phyloP scores from a whole-genome alignment of 2,329 filamentous ascomycete species.

The Penicillium palitans region DNA sequence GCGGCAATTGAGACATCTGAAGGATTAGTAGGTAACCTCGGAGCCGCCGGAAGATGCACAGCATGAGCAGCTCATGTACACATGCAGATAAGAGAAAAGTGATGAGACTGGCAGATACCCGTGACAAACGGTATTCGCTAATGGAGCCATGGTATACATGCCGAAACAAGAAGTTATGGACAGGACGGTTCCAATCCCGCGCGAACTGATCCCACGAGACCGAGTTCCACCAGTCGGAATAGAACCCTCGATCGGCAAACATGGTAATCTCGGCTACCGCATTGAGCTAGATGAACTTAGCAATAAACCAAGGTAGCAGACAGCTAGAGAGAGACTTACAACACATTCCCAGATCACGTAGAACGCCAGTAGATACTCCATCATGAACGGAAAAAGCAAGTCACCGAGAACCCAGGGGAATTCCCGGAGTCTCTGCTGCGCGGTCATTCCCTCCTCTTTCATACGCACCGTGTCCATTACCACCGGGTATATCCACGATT shows the following conservation, averaged over 20 bases:
- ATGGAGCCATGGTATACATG: slow-evolving; percentile 80
- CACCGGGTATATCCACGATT: slow-evolving; percentile 75
- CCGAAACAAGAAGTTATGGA: slow-evolving; percentile 73
- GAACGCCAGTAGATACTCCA: slow-evolving; percentile 75
- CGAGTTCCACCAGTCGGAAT: slow-evolving; percentile 53
- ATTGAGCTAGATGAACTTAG: slow-evolving; percentile 53
- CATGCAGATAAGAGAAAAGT: slow-evolving; percentile 72
- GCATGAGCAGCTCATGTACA: slow-evolving; percentile 76
- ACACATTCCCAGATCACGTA: slow-evolving; percentile 79
- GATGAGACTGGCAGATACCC: slow-evolving; percentile 70
- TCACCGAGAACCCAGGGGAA: slow-evolving; percentile 77
- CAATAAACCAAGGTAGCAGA: background rate
- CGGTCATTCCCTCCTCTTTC: slow-evolving; percentile 58
- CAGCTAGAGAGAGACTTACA: slow-evolving; percentile 9
- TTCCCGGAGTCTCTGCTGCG: slow-evolving; percentile 61
- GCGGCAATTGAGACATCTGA: slow-evolving; percentile 72
- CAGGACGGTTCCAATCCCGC: slow-evolving; percentile 77
- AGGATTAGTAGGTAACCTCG: slow-evolving; percentile 45
- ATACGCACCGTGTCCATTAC: slow-evolving; percentile 68
- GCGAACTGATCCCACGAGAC: slow-evolving; percentile 66
- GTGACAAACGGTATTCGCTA: slow-evolving; percentile 68
- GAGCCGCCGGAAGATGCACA: slow-evolving; percentile 64
- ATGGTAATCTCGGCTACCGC: slow-evolving; percentile 72
- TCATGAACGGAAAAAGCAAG: slow-evolving; percentile 74
- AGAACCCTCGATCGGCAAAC: slow-evolving; percentile 74